Base-by-base conservation (phyloP, 768 basidiomycete genomes). In the Panaeolus cyanescens region DNA sequence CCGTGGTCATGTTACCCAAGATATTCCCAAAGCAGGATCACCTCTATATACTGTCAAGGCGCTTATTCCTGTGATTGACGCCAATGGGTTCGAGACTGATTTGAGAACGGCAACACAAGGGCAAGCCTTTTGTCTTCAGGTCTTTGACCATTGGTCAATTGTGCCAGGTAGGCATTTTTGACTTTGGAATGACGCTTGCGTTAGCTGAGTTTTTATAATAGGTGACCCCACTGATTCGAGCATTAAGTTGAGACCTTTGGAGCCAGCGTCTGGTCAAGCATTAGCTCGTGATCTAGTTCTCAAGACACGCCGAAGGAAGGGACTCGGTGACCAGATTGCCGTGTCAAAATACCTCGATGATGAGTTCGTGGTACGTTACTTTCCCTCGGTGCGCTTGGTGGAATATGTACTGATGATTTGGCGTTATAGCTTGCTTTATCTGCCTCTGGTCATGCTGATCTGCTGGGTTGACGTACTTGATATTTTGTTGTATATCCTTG, bases 81-180 rank as follows among this genome's bases (percentile, higher is more conserved):
- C 97, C 45, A 98, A 98, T 70, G 97, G 97, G 0, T 99, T 99
- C 74, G 97, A 99, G 80, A 97, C 96, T 4, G 97, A 99, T 78
- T 77, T 99, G 72, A 81, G 97, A 68, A 99, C 96, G 54, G 95
- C 97, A 53, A 99, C 97, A 25, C 95, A 97, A 75, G 97, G 97
- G 28, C 97, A 99, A 75, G 97, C 97, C n/a, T 99, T 98, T 80
- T 97, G 95, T 70, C 80, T 95, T 68, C 96, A 98, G 74, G 87
- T 93, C 64, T 99, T 99, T 75, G 96, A 99, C 74, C 97, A 99
- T 69, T 99, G 97, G 97, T 91, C 92, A 15, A 92, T 96, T 69
- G 96, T 99, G n/a, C 96, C 96, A 68, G 93, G 93, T 91, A 71
- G 65, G 87, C 77, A 56, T 56, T 61, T 59, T 66, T 56, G 59